A percentile compares a stretch with the other conserved stretches of the same genome.
These are phyloP conservation scores for Fusarium decemcellulare DNA, from an alignment of 2,329 filamentous ascomycete genomes.

Conservation along the genomic window DNA sequence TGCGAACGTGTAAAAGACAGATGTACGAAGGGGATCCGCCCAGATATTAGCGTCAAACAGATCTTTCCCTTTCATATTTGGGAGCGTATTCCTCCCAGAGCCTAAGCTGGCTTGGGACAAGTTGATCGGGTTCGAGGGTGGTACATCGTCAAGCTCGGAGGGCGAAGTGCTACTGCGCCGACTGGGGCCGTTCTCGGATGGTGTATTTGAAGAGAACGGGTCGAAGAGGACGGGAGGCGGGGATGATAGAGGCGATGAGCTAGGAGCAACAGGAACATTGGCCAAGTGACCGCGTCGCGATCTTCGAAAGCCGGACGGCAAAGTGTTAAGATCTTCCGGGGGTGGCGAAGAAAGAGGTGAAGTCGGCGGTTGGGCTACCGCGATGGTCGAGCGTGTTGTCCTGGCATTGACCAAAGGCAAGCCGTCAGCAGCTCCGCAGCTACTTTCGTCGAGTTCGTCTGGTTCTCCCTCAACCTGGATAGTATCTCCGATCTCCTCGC, in stretches of 20 bases:
- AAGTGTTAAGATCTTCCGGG: conserved; percentile 48
- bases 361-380: conserved; percentile 42
- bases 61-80: conserved; percentile 78
- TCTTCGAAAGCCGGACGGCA: conserved; percentile 44
- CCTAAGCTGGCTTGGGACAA: conserved; percentile 55
- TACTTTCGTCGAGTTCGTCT: conserved; percentile 31
- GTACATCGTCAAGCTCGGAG: conserved; percentile 62
- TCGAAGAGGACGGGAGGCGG: conserved; percentile 69
- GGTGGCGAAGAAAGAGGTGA: conserved; percentile 58
- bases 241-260: conserved; percentile 71
- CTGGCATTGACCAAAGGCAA: conserved; percentile 35
- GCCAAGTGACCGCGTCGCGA: conserved; percentile 41
- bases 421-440: conserved; percentile 1
- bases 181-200: conserved; percentile 54
- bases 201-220: conserved; percentile 58
- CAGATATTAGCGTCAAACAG: conserved; percentile 80
- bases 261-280: conserved; percentile 45
- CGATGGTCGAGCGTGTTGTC: conserved; percentile 38
- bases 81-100: conserved; percentile 56
- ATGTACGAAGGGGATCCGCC: conserved; percentile 76
- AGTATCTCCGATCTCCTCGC: conserved; percentile 35
- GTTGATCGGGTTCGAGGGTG: conserved; percentile 56
- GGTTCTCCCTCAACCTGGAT: conserved; percentile 33
- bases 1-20: conserved; percentile 80
- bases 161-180: conserved; percentile 56